Evolutionary conservation across 2,329 filamentous ascomycete species (phyloP).

Genomic region (Talaromyces sp.): DNA sequence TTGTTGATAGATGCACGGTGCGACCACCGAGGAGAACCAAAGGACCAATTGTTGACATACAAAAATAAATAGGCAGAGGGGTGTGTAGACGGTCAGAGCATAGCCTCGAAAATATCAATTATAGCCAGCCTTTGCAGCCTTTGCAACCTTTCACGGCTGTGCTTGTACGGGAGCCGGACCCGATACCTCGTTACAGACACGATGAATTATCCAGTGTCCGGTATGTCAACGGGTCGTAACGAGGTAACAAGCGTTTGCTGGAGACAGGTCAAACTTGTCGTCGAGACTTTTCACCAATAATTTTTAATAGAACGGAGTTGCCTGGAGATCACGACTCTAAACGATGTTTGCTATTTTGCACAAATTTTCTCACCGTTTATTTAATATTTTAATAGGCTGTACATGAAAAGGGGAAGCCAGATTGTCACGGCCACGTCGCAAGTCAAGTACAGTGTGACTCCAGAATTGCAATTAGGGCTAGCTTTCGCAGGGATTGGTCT

Average conservation of each 20-base stretch:
- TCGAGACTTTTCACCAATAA: background rate
- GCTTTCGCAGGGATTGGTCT: background rate
- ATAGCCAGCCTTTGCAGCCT: background rate
- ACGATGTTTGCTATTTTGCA: background rate
- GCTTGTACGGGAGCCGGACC: background rate
- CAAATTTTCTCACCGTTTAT: conserved; percentile 3
- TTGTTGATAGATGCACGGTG: background rate
- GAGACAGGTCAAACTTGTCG: background rate
- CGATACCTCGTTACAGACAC: background rate
- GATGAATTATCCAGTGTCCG: background rate
- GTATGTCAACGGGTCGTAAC: background rate
- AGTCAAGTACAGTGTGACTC: background rate
- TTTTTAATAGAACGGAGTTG: background rate
- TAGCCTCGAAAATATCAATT: background rate
- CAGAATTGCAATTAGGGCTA: conserved; percentile 9
- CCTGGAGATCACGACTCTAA: conserved; percentile 1
- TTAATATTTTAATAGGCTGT: background rate
- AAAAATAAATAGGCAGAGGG: background rate
- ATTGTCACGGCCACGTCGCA: conserved; percentile 9
- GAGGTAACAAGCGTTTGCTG: background rate
- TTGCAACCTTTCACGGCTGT: background rate
- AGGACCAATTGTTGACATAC: background rate
- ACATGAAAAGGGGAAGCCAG: background rate
- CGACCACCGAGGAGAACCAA: background rate
- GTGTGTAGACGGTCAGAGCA: background rate